Evolutionary conservation across 352 stramenopile species (phyloP), one percentile per base, ranked within the genome.

Genomic region (Pythium utonaiense): DNA sequence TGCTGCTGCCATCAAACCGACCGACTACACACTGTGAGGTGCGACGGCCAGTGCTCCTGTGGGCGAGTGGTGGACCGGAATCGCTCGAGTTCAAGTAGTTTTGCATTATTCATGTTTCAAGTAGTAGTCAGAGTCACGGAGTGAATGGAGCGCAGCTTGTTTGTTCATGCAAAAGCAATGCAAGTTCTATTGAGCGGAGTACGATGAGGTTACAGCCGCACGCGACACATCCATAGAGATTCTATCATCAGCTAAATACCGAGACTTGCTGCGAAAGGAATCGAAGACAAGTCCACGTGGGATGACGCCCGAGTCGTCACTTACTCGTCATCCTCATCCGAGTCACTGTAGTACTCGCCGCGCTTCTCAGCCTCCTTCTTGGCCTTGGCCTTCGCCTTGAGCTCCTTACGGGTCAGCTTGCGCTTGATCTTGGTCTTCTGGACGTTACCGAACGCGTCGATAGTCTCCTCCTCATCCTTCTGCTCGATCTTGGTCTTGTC

Each of bases 401-500:
- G 64, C 73, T 95, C 86, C 78, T 95, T 95, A 62, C 86, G 86
- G 64, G 86, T 95, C 8, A 95, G 75, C 80, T 93, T 95, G 72
- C 86, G 86, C 77, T 95, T 95, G 58, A 95, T 78, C 70, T 95
- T 95, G 52, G 61, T 95, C 78, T 93, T 93, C 19, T 60, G 58
- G 19, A 93, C 83, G 73, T 95, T 95, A 47, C 86, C 86, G 57
- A 95, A 95, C 5, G 83, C 86, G 59, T 95, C 86, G 8, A 74
- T 80, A 3, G 66, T 66, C 68, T 95, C 86, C 62, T 93, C 81
- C 66, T 91, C 82, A 53, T 91, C 78, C 75, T 93, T 95, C 77
- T 95, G 86, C 78, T 95, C 86, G 41, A 95, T 95, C 71, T 95
- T 95, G 27, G 86, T 95, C 80, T 92, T 93, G 79, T 95, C 86